A percentile compares a stretch with the other conserved stretches of the same genome.
These are phyloP conservation scores for Teratosphaeria gauchensis DNA, from an alignment of 2,329 filamentous ascomycete species.

Conservation along the genomic window DNA sequence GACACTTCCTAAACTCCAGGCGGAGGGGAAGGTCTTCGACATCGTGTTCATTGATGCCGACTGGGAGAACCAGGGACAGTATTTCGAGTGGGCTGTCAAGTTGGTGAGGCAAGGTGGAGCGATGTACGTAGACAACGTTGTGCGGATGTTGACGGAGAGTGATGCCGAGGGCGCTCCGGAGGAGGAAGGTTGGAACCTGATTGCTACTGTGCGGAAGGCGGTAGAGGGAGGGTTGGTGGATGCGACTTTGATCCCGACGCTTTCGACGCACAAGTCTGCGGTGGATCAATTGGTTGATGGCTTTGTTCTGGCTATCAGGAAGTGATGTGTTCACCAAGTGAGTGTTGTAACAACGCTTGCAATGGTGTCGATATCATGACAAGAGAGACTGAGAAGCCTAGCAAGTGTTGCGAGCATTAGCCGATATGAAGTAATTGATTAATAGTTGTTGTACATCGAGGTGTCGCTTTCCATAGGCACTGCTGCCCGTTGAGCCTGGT, in stretches of 20 bases:
- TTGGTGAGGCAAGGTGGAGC: slow-evolving; percentile 9
- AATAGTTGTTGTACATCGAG: not conserved
- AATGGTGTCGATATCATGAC: no score
- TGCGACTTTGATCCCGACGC: slow-evolving; percentile 11
- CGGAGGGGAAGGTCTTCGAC: slow-evolving; percentile 11
- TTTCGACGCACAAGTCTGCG: slow-evolving; percentile 9
- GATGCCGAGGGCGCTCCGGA: slow-evolving; percentile 3
- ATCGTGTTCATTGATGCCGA: slow-evolving; percentile 17
- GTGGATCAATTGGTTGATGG: slow-evolving; percentile 9
- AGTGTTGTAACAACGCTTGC: no score
- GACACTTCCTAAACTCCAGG: slow-evolving; percentile 9
- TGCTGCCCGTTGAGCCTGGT: not conserved
- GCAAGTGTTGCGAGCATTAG: not conserved
- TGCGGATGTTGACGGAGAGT: slow-evolving; percentile 11
- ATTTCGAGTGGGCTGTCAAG: slow-evolving; percentile 16
- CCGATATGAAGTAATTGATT: not conserved
- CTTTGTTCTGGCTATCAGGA: slow-evolving; percentile 8
- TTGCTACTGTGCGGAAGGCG: slow-evolving; percentile 8
- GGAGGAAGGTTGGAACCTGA: slow-evolving; percentile 5
- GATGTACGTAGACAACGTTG: slow-evolving; percentile 17
- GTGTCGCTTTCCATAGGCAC: not conserved
- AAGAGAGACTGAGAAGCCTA: not conserved
- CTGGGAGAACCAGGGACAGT: slow-evolving; percentile 9
- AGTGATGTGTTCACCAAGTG: not conserved
- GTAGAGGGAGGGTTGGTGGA: slow-evolving; percentile 8